A percentile compares a stretch with the other conserved stretches of the same genome.
Evolutionary conservation across 768 basidiomycete species (phyloP).

Genomic region (Boletus speciosus): DNA sequence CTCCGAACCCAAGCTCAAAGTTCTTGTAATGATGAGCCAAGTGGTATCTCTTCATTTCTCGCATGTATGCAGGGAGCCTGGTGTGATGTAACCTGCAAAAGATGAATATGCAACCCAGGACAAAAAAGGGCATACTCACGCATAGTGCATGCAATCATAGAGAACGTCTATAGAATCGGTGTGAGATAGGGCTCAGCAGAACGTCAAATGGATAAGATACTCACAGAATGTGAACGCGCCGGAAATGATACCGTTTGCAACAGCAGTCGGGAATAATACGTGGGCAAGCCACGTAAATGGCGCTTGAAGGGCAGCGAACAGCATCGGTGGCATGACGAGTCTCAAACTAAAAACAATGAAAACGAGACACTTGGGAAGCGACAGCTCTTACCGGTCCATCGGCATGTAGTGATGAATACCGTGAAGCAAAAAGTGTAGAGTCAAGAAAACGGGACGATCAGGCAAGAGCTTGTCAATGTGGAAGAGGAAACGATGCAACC

Average conservation of each 20-base stretch:
- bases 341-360: conserved; percentile 53
- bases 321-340: conserved; percentile 92
- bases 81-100: conserved; percentile 73
- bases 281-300: conserved; percentile 90
- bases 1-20: conserved; percentile 95
- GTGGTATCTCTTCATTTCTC: conserved; percentile 95
- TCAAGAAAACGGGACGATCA: conserved; percentile 74
- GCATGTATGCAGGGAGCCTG: conserved; percentile 78
- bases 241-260: conserved; percentile 90
- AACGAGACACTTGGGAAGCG: neutral
- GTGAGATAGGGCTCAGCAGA: neutral
- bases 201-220: conserved; percentile 21
- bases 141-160: conserved; percentile 92
- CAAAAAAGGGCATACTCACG: conserved; percentile 44
- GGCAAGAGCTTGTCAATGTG: conserved; percentile 88
- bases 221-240: conserved; percentile 74
- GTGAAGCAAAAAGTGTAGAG: conserved; percentile 88
- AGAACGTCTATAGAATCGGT: conserved; percentile 54
- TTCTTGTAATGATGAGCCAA: conserved; percentile 98
- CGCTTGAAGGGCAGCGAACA: conserved; percentile 72
- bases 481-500: conserved; percentile 94
- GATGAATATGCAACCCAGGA: neutral
- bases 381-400: conserved; percentile 70
- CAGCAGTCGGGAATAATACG: conserved; percentile 70
- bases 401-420: conserved; percentile 98